Conservation (phyloP, 1,139 yeast genomes). For the Scheffersomyces titani region DNA sequence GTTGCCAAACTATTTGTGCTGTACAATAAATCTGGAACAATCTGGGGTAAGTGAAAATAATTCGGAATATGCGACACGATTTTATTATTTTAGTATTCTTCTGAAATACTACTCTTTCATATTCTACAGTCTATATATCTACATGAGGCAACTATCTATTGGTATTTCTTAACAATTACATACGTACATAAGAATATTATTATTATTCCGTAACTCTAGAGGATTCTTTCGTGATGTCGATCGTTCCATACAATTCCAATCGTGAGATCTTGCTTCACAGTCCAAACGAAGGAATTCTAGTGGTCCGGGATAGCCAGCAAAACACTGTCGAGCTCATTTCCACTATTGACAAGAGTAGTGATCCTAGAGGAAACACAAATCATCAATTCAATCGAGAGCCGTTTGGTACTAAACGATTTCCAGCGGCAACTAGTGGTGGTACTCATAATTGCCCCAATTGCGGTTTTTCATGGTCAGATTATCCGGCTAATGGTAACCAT, state of each 20-base stretch:
- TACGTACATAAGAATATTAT: neutral
- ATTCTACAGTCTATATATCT: neutral
- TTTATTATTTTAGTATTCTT: neutral
- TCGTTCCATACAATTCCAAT: slow-evolving; percentile 39
- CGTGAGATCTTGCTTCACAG: slow-evolving; percentile 40
- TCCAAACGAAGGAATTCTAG: slow-evolving; percentile 42
- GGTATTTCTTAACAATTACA: neutral
- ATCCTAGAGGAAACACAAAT: neutral
- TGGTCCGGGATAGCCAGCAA: slow-evolving; percentile 43
- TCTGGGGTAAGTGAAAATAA: neutral
- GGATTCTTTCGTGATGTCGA: slow-evolving; percentile 26
- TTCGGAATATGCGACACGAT: neutral
- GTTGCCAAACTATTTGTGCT: neutral
- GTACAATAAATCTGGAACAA: neutral
- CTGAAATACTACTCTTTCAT: neutral
- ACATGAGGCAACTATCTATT: neutral
- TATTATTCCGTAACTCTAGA: neutral
- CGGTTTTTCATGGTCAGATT: slow-evolving; percentile 33
- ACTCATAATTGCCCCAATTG: slow-evolving; percentile 42
- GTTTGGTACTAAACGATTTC: neutral
- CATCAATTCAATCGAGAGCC: neutral
- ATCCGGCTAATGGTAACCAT: neutral
- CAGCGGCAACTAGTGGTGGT: neutral
- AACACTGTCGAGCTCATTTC: slow-evolving; percentile 40
- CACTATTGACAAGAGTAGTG: slow-evolving; percentile 7